Conservation (phyloP, 805 yeast species). For the Alloascoidea hylecoeti region DNA sequence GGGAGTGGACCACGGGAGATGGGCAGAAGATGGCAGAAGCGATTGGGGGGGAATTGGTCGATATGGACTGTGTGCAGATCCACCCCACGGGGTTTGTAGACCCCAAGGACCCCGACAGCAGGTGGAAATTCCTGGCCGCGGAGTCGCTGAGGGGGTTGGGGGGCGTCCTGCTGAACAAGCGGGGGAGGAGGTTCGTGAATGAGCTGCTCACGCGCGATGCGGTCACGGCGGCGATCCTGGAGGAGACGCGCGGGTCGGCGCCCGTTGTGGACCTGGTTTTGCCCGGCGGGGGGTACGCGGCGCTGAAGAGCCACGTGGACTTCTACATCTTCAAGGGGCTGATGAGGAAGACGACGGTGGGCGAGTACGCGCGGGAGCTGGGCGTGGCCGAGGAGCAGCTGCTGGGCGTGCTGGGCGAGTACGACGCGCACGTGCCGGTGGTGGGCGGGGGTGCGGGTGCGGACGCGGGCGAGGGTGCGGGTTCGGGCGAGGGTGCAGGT, state of each 20-base stretch:
- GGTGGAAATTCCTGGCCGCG: slow-evolving; percentile 46
- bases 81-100: slow-evolving; percentile 57
- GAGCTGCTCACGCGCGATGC: slow-evolving; percentile 48
- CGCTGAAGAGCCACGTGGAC: slow-evolving; percentile 38
- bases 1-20: slow-evolving; percentile 48
- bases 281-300: slow-evolving; percentile 28
- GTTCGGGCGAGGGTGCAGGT: too few species aligned
- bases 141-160: slow-evolving; percentile 58
- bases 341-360: slow-evolving; percentile 31
- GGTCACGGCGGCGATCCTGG: slow-evolving; percentile 40
- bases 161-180: slow-evolving; percentile 36
- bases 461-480: too few species aligned
- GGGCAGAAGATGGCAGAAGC: slow-evolving; percentile 29
- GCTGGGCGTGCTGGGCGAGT: too few species aligned
- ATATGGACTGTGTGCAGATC: slow-evolving; percentile 51
- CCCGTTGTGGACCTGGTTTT: slow-evolving; percentile 34
- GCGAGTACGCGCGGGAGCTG: slow-evolving; percentile 26
- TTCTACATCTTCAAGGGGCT: slow-evolving; percentile 24
- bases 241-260: slow-evolving; percentile 15
- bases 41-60: slow-evolving; percentile 40
- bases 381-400: slow-evolving; percentile 22
- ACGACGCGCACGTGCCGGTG: too few species aligned
- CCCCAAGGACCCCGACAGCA: slow-evolving; percentile 29
- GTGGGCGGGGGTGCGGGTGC: too few species aligned
- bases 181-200: slow-evolving; percentile 43